Percentiles rank a stretch among this genome's conserved stretches.
phyloP scores from a whole-genome alignment of 768 basidiomycete species.

The Obba rivulosa region DNA sequence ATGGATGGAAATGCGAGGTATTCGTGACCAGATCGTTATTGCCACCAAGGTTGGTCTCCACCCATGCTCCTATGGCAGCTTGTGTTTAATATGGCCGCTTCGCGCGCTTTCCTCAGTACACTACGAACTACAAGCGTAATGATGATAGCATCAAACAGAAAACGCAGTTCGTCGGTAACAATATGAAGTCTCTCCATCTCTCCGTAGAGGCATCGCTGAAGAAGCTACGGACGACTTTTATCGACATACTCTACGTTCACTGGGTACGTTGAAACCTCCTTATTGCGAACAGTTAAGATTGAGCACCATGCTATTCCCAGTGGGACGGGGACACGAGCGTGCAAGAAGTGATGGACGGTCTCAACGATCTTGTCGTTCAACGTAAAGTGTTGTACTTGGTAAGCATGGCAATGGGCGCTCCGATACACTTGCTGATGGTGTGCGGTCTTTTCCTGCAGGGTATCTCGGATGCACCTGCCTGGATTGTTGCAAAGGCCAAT shows the following conservation, averaged over 20 bases:
- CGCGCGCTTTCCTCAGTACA: constrained; percentile 18
- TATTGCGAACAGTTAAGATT: constrained; percentile 28
- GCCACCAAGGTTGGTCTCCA: constrained; percentile 21
- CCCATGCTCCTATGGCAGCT: no score
- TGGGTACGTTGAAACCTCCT: constrained; percentile 35
- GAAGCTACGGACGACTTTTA: constrained; percentile 52
- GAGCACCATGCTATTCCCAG: constrained; percentile 39
- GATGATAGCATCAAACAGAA: constrained; percentile 20
- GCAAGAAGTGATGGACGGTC: constrained; percentile 36
- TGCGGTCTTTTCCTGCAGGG: constrained; percentile 2
- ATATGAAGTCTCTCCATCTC: constrained; percentile 27
- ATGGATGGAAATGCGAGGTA: constrained; percentile 33
- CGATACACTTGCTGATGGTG: not conserved
- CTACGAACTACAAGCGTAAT: constrained; percentile 18
- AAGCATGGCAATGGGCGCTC: not conserved
- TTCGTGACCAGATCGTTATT: constrained; percentile 33
- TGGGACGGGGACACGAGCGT: constrained; percentile 38
- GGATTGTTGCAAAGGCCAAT: constrained; percentile 32
- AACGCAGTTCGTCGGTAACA: constrained; percentile 40
- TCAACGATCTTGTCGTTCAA: constrained; percentile 33
- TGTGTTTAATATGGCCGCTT: no score
- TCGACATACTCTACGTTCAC: constrained; percentile 54
- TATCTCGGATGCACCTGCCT: constrained; percentile 26
- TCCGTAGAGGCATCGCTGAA: constrained; percentile 31
- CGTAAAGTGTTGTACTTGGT: constrained; percentile 35